Evolutionary conservation across 352 stramenopile species (phyloP).

Genomic region (Pythium aristosporum): DNA sequence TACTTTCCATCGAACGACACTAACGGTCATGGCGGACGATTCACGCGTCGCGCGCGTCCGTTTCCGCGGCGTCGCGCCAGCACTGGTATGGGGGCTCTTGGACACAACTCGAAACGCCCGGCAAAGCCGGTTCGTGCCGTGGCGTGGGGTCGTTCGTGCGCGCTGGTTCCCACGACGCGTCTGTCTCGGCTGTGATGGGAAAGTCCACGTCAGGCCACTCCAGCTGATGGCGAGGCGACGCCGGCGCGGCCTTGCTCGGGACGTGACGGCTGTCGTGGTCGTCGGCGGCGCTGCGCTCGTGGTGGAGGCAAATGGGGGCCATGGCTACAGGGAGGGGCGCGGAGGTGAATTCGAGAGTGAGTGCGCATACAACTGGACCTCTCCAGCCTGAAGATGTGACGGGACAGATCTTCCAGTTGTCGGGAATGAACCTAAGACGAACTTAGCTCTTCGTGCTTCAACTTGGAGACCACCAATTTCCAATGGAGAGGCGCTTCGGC

Average conservation of each 20-base stretch:
- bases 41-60: not conserved
- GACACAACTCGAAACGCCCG: not conserved
- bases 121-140: not conserved
- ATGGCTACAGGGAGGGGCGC: not conserved
- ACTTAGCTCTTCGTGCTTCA: not conserved
- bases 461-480: not conserved
- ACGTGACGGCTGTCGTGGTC: not conserved
- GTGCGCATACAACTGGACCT: not conserved
- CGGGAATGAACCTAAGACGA: slow-evolving; percentile 1
- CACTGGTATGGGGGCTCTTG: slow-evolving; percentile 12
- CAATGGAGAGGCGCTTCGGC: not conserved
- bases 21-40: not conserved
- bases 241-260: slow-evolving; percentile 2
- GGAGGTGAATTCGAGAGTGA: slow-evolving; percentile 6
- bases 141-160: not conserved
- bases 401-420: not conserved
- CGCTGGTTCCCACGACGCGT: not conserved
- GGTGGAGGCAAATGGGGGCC: slow-evolving; percentile 20
- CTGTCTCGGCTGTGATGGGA: not conserved
- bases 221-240: slow-evolving; percentile 4
- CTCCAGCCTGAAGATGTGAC: not conserved
- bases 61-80: slow-evolving; percentile 11
- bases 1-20: not conserved
- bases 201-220: not conserved
- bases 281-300: slow-evolving; percentile 1